phyloP scores from a whole-genome alignment of 2,329 filamentous ascomycete species.

The Gremmenia infestans region DNA sequence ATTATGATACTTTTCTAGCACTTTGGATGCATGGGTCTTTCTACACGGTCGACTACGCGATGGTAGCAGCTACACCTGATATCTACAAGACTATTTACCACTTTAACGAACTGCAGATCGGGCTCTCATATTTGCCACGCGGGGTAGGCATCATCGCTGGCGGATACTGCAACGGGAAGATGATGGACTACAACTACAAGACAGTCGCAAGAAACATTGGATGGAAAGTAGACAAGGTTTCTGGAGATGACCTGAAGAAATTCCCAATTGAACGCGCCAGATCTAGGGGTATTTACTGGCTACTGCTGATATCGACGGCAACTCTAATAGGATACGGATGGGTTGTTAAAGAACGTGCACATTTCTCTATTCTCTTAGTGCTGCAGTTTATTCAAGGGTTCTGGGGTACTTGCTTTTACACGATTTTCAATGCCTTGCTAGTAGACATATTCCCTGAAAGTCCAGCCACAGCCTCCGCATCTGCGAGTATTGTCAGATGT shows the following conservation, averaged over 20 bases:
- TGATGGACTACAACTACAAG: slow-evolving; percentile 52
- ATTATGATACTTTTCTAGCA: slow-evolving; percentile 34
- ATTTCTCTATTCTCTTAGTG: slow-evolving; percentile 46
- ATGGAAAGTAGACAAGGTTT: slow-evolving; percentile 39
- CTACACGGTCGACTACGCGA: slow-evolving; percentile 43
- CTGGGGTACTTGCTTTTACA: slow-evolving; percentile 54
- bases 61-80: slow-evolving; percentile 41
- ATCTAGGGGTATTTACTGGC: slow-evolving; percentile 8
- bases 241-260: slow-evolving; percentile 41
- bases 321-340: slow-evolving; percentile 27
- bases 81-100: slow-evolving; percentile 41
- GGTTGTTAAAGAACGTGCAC: slow-evolving; percentile 15
- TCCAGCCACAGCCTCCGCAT: slow-evolving; percentile 54
- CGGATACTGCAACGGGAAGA: slow-evolving; percentile 30
- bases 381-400: slow-evolving; percentile 50
- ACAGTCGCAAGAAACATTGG: slow-evolving; percentile 40
- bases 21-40: slow-evolving; percentile 35
- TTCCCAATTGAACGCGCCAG: slow-evolving; percentile 31
- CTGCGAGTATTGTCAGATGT: slow-evolving; percentile 56
- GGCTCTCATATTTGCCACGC: slow-evolving; percentile 13
- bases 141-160: slow-evolving; percentile 1
- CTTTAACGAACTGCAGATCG: slow-evolving; percentile 32
- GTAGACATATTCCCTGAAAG: slow-evolving; percentile 55
- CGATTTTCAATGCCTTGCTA: slow-evolving; percentile 51
- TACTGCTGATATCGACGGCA: slow-evolving; percentile 12